Base-by-base conservation (phyloP, 148 eudicot genomes). In the Nyssa sinensis region DNA sequence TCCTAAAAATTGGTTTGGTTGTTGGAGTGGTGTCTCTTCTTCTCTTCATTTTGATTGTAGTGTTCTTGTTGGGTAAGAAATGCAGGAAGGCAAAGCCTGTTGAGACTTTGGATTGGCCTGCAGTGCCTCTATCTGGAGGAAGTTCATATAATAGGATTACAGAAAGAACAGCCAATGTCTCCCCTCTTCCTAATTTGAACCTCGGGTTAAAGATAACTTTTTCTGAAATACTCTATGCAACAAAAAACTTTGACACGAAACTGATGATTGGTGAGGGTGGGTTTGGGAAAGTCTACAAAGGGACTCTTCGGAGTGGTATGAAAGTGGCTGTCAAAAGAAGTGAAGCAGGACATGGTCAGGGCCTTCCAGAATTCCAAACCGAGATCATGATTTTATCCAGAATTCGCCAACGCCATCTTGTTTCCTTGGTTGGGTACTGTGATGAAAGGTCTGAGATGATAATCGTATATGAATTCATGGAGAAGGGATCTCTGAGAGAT, bases 381-480 rank as follows among this genome's bases (percentile, higher is more conserved):
- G 93, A 89, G 60, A 82, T 89, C 7, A 82, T 58, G 74, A 69
- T 89, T 29, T 60, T 86, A 47, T 86, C 90, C 34, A 77, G 63
- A 44, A 84, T 89, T 34, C 88, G 88, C 29, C 90, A 89, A 60
- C 81, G 73, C 2, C 87, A 86, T 80, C 80, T 89, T 49, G 93
- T 89, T 47, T 81, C 88, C 47, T 68, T 89, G 57, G 81, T 83
- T 35, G 89, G 87, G 24, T 86, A 84, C 34, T 86, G 89, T 57
- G 76, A 83, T 70, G 89, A 89, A 55, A 69, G 73, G 65, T 73
- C 73, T 44, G 93, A 89, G 44, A 86, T 89, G 93, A 78, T 86
- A 57, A 74, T 89, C 17, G 93, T 86, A 23, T 89, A 86, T 39
- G 90, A 89, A 76, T 89, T 71, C 73, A 89, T 89, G 90, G 93